Percentiles rank a stretch among this genome's conserved stretches.
Conservation (phyloP, 1,284 basidiomycete genomes). For the Irpex lacteus region DNA sequence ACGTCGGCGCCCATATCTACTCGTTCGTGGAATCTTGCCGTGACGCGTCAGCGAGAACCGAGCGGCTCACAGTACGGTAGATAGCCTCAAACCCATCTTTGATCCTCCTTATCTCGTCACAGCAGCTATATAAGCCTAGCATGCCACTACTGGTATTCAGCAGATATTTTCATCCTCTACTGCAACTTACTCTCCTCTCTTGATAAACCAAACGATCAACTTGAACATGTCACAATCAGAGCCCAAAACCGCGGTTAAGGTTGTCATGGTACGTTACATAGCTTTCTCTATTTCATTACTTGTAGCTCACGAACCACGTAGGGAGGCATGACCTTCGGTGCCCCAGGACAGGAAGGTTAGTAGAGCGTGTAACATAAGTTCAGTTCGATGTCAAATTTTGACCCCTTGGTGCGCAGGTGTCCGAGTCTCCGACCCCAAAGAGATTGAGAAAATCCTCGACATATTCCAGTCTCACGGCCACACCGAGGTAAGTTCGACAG, state of each 20-base stretch:
- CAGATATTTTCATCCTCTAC: too few species aligned
- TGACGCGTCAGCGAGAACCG: background rate
- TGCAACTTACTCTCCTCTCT: background rate
- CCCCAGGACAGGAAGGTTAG: constrained; percentile 36
- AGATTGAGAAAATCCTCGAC: constrained; percentile 51
- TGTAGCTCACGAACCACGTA: constrained; percentile 11
- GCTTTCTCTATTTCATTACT: too few species aligned
- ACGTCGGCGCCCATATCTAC: background rate
- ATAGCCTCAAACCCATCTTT: too few species aligned
- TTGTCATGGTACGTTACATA: constrained; percentile 34
- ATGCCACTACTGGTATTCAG: too few species aligned
- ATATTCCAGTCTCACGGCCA: constrained; percentile 59
- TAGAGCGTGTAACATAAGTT: background rate
- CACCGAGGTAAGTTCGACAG: constrained; percentile 32
- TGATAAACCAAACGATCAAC: background rate
- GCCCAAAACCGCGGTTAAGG: constrained; percentile 36
- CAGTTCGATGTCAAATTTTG: background rate
- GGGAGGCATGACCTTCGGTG: constrained; percentile 50
- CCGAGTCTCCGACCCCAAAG: constrained; percentile 49
- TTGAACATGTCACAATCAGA: constrained; percentile 3
- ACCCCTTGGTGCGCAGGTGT: constrained; percentile 26
- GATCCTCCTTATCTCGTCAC: too few species aligned
- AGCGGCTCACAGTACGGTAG: background rate
- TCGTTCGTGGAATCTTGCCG: background rate
- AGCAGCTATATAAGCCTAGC: background rate